Evolutionary conservation across 768 basidiomycete genomes (phyloP).

Genomic region (Russula virescens): DNA sequence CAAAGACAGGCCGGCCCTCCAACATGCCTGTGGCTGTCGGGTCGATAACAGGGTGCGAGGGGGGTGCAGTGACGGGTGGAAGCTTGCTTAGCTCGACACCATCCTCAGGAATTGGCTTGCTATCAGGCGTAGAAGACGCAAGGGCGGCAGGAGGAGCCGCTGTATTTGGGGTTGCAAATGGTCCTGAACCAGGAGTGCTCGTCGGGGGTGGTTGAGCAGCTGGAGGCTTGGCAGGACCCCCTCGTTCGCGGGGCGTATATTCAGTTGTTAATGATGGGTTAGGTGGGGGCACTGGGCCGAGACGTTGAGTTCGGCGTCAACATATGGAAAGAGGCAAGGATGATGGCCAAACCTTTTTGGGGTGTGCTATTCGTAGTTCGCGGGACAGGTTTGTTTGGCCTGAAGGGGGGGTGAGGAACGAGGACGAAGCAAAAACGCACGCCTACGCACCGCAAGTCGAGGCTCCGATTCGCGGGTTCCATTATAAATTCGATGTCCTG

Average conservation of each 20-base stretch:
- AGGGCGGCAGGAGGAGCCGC: constrained; percentile 17
- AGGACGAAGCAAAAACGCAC: not conserved
- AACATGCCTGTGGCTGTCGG: constrained; percentile 58
- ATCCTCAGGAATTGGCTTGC: constrained; percentile 34
- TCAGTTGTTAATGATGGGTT: constrained; percentile 72
- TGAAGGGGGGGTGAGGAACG: constrained; percentile 22
- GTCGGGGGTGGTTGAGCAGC: constrained; percentile 27
- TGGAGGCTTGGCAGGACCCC: constrained; percentile 37
- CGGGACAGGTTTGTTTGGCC: constrained; percentile 34
- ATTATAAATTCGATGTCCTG: constrained; percentile 90
- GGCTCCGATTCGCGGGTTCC: constrained; percentile 65
- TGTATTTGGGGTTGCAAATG: constrained; percentile 14
- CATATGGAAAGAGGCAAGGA: not conserved
- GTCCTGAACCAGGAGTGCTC: constrained; percentile 21
- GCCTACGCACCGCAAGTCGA: constrained; percentile 61
- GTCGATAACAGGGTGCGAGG: constrained; percentile 76
- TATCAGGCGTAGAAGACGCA: not conserved
- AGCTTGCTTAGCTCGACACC: constrained; percentile 60
- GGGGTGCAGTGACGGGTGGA: constrained; percentile 62
- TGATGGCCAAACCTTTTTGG: constrained; percentile 26
- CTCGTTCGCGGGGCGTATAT: constrained; percentile 69
- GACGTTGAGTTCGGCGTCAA: constrained; percentile 7
- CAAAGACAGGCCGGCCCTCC: constrained; percentile 75
- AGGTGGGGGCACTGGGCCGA: constrained; percentile 40
- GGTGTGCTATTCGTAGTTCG: constrained; percentile 32